Conservation (phyloP, 1,139 yeast species). For the Pichia sp. region DNA sequence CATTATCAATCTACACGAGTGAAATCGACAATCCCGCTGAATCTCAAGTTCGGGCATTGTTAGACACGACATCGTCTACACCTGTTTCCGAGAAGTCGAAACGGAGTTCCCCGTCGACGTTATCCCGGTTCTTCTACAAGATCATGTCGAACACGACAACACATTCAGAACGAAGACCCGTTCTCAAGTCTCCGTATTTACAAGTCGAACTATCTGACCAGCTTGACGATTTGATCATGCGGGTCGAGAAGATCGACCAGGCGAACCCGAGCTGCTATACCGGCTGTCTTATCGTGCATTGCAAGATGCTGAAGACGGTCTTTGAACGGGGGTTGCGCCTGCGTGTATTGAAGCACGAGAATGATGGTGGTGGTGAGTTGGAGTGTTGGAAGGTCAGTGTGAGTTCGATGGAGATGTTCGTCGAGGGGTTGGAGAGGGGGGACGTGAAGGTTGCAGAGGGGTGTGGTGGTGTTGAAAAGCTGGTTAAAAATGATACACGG, state of each 20-base stretch:
- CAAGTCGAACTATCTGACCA: background rate
- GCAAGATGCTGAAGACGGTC: slow-evolving; percentile 5
- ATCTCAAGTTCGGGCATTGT: too few relatives aligned
- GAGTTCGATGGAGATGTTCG: slow-evolving; percentile 4
- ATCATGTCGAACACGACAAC: background rate
- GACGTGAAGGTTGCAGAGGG: background rate
- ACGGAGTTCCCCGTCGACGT: too few relatives aligned
- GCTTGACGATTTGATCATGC: background rate
- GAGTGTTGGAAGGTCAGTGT: slow-evolving; percentile 7
- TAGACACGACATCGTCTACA: too few relatives aligned
- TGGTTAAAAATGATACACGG: background rate
- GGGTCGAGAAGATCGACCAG: background rate
- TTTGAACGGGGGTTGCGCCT: background rate
- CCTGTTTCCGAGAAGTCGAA: too few relatives aligned
- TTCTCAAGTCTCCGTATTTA: slow-evolving; percentile 1
- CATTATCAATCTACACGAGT: background rate
- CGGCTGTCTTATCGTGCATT: slow-evolving; percentile 8
- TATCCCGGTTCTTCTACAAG: background rate
- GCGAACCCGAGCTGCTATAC: background rate
- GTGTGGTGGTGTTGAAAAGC: too few relatives aligned
- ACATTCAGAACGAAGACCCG: too few relatives aligned
- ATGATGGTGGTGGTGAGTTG: background rate
- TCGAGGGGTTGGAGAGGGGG: slow-evolving; percentile 3
- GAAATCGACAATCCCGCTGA: too few relatives aligned
- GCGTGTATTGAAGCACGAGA: too few relatives aligned